Percentiles rank a stretch among this genome's conserved stretches.
Conservation (phyloP, 208 protist species). For the Acanthamoeba castellanii region DNA sequence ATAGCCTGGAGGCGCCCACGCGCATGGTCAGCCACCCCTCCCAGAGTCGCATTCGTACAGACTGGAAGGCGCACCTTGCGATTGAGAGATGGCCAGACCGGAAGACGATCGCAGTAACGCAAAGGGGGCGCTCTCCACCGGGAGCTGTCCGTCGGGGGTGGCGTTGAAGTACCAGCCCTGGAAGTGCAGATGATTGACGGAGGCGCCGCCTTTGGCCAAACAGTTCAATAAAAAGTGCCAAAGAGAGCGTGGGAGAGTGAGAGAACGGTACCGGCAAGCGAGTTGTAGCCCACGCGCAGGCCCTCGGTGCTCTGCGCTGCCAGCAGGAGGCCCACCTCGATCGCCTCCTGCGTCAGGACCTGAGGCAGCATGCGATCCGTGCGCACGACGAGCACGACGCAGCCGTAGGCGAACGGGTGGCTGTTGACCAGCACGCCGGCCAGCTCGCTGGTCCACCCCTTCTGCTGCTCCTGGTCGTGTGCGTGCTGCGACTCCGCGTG, state of each 20-base stretch:
- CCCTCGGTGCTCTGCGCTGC: not conserved
- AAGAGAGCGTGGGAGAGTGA: not conserved
- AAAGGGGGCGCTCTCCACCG: not conserved
- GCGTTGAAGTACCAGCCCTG: conserved; percentile 61
- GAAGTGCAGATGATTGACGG: conserved; percentile 67
- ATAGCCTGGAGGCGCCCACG: not conserved
- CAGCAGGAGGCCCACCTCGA: conserved; percentile 17
- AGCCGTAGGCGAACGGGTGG: conserved; percentile 37
- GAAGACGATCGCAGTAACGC: not conserved
- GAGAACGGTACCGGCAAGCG: not conserved
- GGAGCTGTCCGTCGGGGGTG: not conserved
- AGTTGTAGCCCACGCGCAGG: conserved; percentile 38
- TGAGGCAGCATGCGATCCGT: not conserved
- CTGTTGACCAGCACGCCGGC: conserved; percentile 35
- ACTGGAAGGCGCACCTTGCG: not conserved
- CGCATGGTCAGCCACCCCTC: too few relatives aligned
- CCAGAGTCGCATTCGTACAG: not conserved
- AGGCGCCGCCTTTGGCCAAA: not conserved
- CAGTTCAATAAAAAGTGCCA: not conserved
- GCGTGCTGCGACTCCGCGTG: not conserved
- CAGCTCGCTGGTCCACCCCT: conserved; percentile 12
- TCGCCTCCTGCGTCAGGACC: not conserved
- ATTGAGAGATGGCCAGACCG: not conserved
- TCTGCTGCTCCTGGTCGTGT: not conserved
- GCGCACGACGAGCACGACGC: conserved; percentile 8